Conservation (phyloP, 2,329 filamentous ascomycete genomes). For the Sarocladiaceae sp. region DNA sequence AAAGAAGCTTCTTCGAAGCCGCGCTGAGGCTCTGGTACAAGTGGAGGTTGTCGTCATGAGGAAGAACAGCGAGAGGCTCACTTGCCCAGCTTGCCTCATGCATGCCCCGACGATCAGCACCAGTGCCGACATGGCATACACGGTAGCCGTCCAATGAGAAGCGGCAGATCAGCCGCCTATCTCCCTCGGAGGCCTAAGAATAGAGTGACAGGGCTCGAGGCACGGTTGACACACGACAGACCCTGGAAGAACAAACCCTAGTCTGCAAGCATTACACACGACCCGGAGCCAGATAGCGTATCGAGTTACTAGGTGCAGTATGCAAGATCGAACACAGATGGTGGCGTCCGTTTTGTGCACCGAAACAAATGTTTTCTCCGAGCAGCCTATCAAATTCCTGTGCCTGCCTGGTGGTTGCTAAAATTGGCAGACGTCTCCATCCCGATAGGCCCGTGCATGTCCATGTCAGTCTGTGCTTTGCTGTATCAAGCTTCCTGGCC, state of each 20-base stretch:
- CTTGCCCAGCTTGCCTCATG: neutral
- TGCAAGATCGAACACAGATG: slow-evolving; percentile 2
- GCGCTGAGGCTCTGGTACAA: slow-evolving; percentile 1
- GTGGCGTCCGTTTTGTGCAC: neutral
- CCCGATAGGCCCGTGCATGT: too few species aligned
- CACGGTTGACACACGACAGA: neutral
- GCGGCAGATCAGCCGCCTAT: neutral
- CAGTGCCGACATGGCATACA: neutral
- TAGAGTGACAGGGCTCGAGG: neutral
- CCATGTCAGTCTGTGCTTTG: too few species aligned
- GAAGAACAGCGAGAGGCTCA: neutral
- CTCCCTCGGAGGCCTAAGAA: neutral
- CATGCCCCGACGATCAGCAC: neutral
- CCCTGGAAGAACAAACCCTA: neutral
- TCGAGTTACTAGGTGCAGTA: too few species aligned
- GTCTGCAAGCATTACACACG: neutral
- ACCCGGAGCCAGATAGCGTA: neutral
- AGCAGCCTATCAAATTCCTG: neutral
- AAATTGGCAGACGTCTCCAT: neutral
- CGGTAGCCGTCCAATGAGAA: neutral
- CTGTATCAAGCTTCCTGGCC: too few species aligned
- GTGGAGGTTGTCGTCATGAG: neutral
- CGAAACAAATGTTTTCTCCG: slow-evolving; percentile 4
- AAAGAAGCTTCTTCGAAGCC: neutral
- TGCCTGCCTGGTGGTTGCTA: neutral